These are phyloP conservation scores for Nicotiana attenuata DNA, from an alignment of 257 asterid genomes.

Conservation along the genomic window DNA sequence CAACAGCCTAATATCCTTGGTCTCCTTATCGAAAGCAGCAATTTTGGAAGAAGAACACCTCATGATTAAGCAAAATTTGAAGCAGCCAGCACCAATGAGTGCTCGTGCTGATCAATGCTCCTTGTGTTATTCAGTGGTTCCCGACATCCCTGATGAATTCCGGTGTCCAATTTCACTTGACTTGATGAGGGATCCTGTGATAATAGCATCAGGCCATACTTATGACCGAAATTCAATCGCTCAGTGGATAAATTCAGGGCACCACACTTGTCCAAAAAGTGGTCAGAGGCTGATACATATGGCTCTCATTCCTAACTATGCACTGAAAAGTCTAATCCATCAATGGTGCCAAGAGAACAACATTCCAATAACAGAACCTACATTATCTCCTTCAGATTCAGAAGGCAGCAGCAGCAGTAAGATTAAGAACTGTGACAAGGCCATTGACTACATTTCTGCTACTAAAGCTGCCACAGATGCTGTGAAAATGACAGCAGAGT, in stretches of 20 bases:
- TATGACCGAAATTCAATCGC: constrained; percentile 70
- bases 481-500: constrained; percentile 73
- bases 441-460: constrained; percentile 64
- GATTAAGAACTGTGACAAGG: constrained; percentile 38
- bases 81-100: constrained; percentile 34
- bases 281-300: constrained; percentile 81
- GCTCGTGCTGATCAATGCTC: constrained; percentile 34
- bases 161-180: constrained; percentile 83
- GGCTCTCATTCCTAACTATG: constrained; percentile 82
- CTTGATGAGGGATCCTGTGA: constrained; percentile 80
- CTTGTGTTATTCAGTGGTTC: constrained; percentile 28
- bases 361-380: constrained; percentile 35
- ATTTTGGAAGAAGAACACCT: constrained; percentile 26
- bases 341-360: constrained; percentile 82
- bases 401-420: constrained; percentile 38
- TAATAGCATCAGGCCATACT: constrained; percentile 83
- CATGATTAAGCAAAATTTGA: constrained; percentile 29
- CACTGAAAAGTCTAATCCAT: constrained; percentile 56
- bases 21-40: constrained; percentile 43
- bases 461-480: constrained; percentile 64
- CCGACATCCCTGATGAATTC: constrained; percentile 64
- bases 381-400: constrained; percentile 35
- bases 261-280: constrained; percentile 79
- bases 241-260: constrained; percentile 87
- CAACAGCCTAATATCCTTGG: constrained; percentile 56